Evolutionary conservation across 2,329 filamentous ascomycete genomes (phyloP).

Genomic region (Calonectria pseudoreteaudii): DNA sequence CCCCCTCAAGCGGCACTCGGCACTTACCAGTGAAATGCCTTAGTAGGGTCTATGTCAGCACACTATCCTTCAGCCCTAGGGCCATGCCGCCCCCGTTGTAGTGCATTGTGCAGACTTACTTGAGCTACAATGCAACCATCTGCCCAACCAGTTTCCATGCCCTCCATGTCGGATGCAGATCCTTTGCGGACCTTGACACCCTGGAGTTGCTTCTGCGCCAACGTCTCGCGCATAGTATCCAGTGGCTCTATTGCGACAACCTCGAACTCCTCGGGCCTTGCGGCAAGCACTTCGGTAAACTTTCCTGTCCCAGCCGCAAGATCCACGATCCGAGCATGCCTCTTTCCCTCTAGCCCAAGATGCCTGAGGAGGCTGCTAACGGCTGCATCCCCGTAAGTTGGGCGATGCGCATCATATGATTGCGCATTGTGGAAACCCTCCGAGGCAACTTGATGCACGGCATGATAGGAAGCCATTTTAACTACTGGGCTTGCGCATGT

Average conservation of each 20-base stretch:
- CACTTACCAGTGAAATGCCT: constrained; percentile 69
- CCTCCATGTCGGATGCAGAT: constrained; percentile 66
- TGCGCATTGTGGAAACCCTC: constrained; percentile 75
- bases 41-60: constrained; percentile 16
- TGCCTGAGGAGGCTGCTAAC: constrained; percentile 68
- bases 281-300: constrained; percentile 73
- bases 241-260: constrained; percentile 75
- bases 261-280: constrained; percentile 68
- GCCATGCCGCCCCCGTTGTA: not conserved
- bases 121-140: constrained; percentile 77
- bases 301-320: constrained; percentile 78
- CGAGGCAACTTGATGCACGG: constrained; percentile 63
- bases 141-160: constrained; percentile 65
- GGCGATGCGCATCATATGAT: constrained; percentile 75
- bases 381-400: constrained; percentile 71
- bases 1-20: not conserved
- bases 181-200: constrained; percentile 69
- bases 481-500: not conserved
- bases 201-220: constrained; percentile 68
- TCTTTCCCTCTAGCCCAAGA: constrained; percentile 61
- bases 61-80: not conserved
- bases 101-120: constrained; percentile 57
- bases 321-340: constrained; percentile 67
- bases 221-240: constrained; percentile 70
- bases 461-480: constrained; percentile 30